phyloP scores from a whole-genome alignment of 331 rosid genomes.

The Spiraea crenata region DNA sequence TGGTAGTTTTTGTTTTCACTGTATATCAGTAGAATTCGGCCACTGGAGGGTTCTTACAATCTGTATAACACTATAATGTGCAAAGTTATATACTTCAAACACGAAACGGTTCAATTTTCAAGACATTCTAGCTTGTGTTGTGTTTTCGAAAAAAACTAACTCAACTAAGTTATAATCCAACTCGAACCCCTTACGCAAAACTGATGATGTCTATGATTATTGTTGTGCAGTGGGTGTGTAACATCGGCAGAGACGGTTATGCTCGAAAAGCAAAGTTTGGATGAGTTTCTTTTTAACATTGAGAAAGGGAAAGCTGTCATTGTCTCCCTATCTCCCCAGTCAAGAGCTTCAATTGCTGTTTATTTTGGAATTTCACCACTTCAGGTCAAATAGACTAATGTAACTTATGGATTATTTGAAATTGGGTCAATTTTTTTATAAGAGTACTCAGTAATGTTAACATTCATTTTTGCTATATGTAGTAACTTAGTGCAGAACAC shows the following conservation, averaged over 20 bases:
- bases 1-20: background rate
- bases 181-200: background rate
- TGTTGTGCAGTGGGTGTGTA: constrained; percentile 76
- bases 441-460: background rate
- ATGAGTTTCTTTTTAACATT: constrained; percentile 73
- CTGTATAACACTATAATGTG: background rate
- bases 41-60: background rate
- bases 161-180: background rate
- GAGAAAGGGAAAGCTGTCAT: constrained; percentile 64
- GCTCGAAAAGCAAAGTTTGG: constrained; percentile 98
- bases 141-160: background rate
- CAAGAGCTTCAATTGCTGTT: constrained; percentile 88
- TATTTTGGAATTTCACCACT: constrained; percentile 81
- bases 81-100: background rate
- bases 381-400: constrained; percentile 44
- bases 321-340: constrained; percentile 86
- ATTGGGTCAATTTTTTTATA: background rate
- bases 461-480: background rate
- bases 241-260: constrained; percentile 93
- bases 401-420: background rate
- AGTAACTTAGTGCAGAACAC: background rate
- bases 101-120: background rate
- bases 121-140: background rate
- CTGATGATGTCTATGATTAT: constrained; percentile 12
- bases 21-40: background rate